Evolutionary conservation across 2,329 filamentous ascomycete species (phyloP), one percentile per base, ranked within the genome.

Genomic region (Hirsutella rhossiliensis): DNA sequence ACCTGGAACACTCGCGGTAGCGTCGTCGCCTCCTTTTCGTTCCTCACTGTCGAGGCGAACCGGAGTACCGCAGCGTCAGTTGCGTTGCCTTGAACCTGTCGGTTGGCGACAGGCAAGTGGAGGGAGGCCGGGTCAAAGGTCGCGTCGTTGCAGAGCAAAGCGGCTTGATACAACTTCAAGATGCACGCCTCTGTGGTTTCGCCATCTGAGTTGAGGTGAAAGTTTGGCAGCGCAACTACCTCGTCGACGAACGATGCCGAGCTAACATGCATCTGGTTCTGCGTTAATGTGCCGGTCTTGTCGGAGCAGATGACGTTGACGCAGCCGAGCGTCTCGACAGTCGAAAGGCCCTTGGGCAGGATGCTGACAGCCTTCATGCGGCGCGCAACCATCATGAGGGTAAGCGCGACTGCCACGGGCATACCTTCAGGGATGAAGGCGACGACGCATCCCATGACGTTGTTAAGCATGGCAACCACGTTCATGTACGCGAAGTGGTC

Each of bases 261-360:
- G 42, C 55, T 63, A 31, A 69, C 64, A 20, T 58, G 58, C 68
- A 71, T 72, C 44, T 64, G 58, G 40, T 69, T 68, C 46, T 69
- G 61, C 0, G 65, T 68, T 11, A 67, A 47, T 0, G 65, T 68
- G 0, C 65, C 65, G 0, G 65, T 67, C 53, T 67, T 67, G 47
- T 67, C 64, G 0, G 62, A 65, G 45, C 65, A 68, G 15, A 68
- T 63, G 38, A 68, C 65, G 7, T 64, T 68, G 32, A 69, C 66
- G 8, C 63, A 67, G 1, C 66, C 66, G 5, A 68, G 50, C 0
- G 64, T 68, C 47, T 68, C 66, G 0, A 67, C 63, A 3, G 66
- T 68, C 0, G 62, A 58, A 0, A 68, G 50, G 3, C 63, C 62
- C 45, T 68, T 68, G 17, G 64, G 64, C n/a, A 69, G 47, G 17